Percentiles rank a stretch among this genome's conserved stretches.
These are phyloP conservation scores for Plantago coronopus DNA, from an alignment of 305 asterid genomes.

Conservation along the genomic window DNA sequence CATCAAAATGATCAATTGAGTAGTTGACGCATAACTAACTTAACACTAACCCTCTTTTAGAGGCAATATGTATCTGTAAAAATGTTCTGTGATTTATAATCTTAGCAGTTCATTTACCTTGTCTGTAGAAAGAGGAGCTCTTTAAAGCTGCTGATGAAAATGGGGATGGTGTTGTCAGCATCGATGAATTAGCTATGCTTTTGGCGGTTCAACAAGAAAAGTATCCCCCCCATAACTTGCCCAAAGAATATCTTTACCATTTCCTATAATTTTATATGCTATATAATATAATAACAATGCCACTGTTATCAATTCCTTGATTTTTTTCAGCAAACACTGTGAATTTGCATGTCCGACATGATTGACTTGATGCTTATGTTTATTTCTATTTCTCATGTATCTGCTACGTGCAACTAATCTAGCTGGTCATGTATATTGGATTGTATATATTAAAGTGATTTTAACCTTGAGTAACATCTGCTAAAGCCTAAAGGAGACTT, in stretches of 20 bases:
- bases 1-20: conserved; percentile 1
- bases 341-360: too few relatives aligned
- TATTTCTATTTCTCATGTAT: too few relatives aligned
- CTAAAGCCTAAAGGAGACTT: too few relatives aligned
- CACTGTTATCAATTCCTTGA: background rate
- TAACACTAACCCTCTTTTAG: conserved; percentile 6
- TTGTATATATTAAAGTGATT: too few relatives aligned
- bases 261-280: conserved; percentile 5
- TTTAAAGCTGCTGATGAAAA: conserved; percentile 89
- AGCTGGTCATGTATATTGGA: too few relatives aligned
- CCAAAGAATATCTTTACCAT: background rate
- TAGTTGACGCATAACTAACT: conserved; percentile 11
- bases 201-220: conserved; percentile 82
- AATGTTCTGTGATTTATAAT: conserved; percentile 20
- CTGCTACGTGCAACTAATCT: too few relatives aligned
- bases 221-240: conserved; percentile 39
- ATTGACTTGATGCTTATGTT: too few relatives aligned
- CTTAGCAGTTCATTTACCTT: conserved; percentile 26
- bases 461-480: too few relatives aligned
- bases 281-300: background rate
- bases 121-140: conserved; percentile 80
- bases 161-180: conserved; percentile 84
- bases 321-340: background rate
- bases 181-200: conserved; percentile 96
- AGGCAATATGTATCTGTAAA: conserved; percentile 12